Evolutionary conservation across 129 eudicot genomes (phyloP).

Genomic region (Flaveria sonorensis): DNA sequence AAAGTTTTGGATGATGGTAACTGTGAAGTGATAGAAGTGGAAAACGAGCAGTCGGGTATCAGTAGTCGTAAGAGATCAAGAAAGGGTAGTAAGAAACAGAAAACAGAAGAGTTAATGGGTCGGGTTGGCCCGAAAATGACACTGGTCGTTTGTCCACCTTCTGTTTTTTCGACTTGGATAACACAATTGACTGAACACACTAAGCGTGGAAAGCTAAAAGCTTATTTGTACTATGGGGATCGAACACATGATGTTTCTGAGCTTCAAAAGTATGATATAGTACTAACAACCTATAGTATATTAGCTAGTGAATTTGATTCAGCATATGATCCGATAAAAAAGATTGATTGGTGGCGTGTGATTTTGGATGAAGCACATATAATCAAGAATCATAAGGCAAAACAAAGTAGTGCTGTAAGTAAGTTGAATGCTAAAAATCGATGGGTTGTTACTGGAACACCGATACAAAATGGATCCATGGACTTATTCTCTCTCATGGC

Average conservation of each 20-base stretch:
- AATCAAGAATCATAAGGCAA: constrained; percentile 65
- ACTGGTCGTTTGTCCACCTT: constrained; percentile 78
- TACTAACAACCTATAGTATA: constrained; percentile 77
- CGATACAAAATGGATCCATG: constrained; percentile 77
- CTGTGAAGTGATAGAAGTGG: constrained; percentile 33
- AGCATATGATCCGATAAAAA: constrained; percentile 50
- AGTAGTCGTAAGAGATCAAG: constrained; percentile 44
- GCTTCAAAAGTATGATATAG: constrained; percentile 73
- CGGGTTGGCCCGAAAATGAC: constrained; percentile 46
- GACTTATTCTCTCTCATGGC: constrained; percentile 81
- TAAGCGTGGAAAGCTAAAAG: constrained; percentile 47
- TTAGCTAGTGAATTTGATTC: constrained; percentile 46
- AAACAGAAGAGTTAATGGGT: constrained; percentile 29
- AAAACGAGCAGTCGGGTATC: constrained; percentile 22
- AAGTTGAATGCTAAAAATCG: constrained; percentile 60
- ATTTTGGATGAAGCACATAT: constrained; percentile 94
- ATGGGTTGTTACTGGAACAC: constrained; percentile 96
- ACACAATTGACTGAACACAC: constrained; percentile 76
- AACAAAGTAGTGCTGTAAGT: constrained; percentile 69
- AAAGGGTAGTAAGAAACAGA: constrained; percentile 56
- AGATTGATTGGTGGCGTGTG: constrained; percentile 84
- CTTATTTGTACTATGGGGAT: constrained; percentile 81
- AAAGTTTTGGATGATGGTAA: constrained; percentile 17
- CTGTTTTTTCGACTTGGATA: constrained; percentile 84
- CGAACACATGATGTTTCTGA: constrained; percentile 60